Base-by-base conservation (phyloP, 768 basidiomycete species). In the Leccinum pellstonianum region DNA sequence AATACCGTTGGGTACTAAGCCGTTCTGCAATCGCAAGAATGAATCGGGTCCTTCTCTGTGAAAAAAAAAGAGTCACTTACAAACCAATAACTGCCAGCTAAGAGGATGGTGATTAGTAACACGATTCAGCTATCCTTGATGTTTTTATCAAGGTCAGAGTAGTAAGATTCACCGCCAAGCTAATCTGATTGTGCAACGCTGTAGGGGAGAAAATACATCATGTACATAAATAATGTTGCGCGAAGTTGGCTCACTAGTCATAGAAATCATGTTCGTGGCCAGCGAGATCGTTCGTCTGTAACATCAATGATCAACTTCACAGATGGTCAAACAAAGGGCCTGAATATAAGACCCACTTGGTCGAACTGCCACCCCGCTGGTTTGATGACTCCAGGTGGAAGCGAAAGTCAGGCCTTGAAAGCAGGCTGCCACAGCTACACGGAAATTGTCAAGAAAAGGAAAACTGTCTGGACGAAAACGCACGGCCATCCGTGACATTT, bases 31-130 rank as follows among this genome's bases (percentile, higher is more conserved):
- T 52, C 19, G 43, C 49, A 41, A 21, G 1, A 51, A 35, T 51
- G 23, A 9, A 41, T 31, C 9, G n/a, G 9, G 12, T 21, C 12
- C 35, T 27, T 38, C 23, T 31, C 7, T 3, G 14, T 14, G 49
- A n/a, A 31, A 38, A 21, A 56, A 38, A 14, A n/a, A n/a, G 3
- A 15, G 4, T 17, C 17, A 29, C 56, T 29, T 8, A 50, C 48
- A 38, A 56, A 56, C 56, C 56, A 56, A 35, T 56, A 56, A 50
- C 56, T 50, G n/a, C 48, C 35, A 11, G 35, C 56, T 50, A 19
- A 27, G 10, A 15, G 35, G 19, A 29, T 11, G 10, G 12, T 5
- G 48, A 9, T 50, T 10, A 10, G 29, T 29, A 23, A 27, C 6
- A 27, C 27, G 11, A 38, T 38, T 5, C 27, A 27, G 15, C 12